These are phyloP conservation scores for Plectranthus barbatus DNA, from an alignment of 257 asterid species.

Conservation along the genomic window DNA sequence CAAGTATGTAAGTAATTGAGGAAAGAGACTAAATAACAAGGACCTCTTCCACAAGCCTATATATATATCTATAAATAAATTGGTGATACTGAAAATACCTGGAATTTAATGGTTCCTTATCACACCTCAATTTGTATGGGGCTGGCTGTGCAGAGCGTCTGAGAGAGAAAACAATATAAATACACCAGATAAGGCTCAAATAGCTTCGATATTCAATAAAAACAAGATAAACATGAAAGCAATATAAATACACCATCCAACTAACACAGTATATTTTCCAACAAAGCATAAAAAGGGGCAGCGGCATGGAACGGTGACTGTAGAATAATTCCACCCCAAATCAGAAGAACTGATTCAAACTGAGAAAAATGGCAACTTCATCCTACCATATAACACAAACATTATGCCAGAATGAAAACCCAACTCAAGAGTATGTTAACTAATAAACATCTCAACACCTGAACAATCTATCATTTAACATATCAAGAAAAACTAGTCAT, in stretches of 20 bases:
- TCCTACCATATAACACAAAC: background rate
- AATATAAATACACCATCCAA: background rate
- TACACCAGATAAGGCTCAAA: background rate
- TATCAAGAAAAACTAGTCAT: background rate
- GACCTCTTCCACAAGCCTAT: conserved; percentile 16
- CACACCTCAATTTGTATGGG: conserved; percentile 78
- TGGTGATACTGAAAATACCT: conserved; percentile 21
- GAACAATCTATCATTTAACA: conserved; percentile 2
- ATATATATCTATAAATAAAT: background rate
- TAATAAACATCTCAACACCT: background rate
- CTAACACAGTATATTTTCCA: background rate
- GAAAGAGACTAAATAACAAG: background rate
- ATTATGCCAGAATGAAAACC: background rate
- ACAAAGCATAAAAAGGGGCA: background rate
- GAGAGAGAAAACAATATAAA: conserved; percentile 18
- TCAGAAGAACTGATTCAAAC: background rate
- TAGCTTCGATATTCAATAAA: conserved; percentile 2
- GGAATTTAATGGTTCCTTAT: conserved; percentile 47
- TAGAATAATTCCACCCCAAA: conserved; percentile 5
- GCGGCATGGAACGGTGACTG: background rate
- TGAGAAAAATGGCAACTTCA: conserved; percentile 3
- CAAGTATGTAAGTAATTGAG: background rate
- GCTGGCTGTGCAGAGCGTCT: conserved; percentile 65
- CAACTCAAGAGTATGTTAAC: background rate
- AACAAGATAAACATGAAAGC: background rate